Conservation (phyloP, 495 filamentous ascomycete species). For the Gamarada debralockiae region DNA sequence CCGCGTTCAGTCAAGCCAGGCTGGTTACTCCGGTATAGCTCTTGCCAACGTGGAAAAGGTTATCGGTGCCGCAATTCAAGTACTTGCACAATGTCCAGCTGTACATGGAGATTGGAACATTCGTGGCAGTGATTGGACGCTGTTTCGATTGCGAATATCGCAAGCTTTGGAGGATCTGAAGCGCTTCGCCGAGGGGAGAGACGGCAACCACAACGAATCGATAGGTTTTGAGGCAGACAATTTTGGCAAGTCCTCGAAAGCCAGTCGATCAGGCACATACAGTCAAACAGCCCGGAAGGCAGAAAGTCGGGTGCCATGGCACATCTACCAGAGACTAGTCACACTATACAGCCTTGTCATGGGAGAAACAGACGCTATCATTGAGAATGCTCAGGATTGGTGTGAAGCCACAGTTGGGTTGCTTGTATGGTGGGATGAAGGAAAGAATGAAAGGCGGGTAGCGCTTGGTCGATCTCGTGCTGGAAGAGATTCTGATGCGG, state of each 20-base stretch:
- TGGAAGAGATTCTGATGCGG: conserved; percentile 31
- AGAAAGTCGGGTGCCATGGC: conserved; percentile 80
- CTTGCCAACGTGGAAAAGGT: conserved; percentile 69
- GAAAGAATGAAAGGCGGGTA: conserved; percentile 47
- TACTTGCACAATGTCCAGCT: conserved; percentile 70
- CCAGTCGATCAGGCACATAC: conserved; percentile 32
- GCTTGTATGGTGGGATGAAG: conserved; percentile 85
- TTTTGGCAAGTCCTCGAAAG: conserved; percentile 45
- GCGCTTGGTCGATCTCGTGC: conserved; percentile 35
- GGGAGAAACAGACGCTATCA: conserved; percentile 64
- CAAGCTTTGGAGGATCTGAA: conserved; percentile 63
- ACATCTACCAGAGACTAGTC: conserved; percentile 74
- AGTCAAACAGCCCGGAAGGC: conserved; percentile 67
- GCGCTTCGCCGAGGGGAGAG: conserved; percentile 65
- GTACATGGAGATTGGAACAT: conserved; percentile 70
- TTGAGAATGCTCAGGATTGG: conserved; percentile 74
- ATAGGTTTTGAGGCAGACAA: conserved; percentile 36
- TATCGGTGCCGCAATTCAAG: conserved; percentile 55
- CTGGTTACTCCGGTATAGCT: conserved; percentile 65
- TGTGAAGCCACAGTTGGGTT: conserved; percentile 77
- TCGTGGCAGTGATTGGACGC: conserved; percentile 66
- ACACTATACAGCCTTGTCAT: conserved; percentile 72
- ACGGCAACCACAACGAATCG: conserved; percentile 3
- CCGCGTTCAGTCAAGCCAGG: conserved; percentile 41
- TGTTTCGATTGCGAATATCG: conserved; percentile 68